A percentile compares a stretch with the other conserved stretches of the same genome.
Evolutionary conservation across 2,329 filamentous ascomycete species (phyloP).

Genomic region (Aspergillus costaricaensis): DNA sequence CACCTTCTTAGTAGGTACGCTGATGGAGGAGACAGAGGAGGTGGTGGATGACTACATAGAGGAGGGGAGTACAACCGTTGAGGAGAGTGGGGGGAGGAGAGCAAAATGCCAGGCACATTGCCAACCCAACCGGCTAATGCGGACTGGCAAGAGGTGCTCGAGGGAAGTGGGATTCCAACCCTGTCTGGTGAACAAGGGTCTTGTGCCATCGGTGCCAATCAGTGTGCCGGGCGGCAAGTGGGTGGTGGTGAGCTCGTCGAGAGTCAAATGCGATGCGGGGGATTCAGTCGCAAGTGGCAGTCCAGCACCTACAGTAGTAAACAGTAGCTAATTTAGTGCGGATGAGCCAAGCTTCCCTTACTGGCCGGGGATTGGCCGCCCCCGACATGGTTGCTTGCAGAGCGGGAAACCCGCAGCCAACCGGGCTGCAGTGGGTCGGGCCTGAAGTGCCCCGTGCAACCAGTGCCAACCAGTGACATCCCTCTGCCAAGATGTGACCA

Average conservation of each 20-base stretch:
- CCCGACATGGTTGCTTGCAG: constrained; percentile 20
- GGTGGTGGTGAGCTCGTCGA: not conserved
- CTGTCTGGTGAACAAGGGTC: constrained; percentile 9
- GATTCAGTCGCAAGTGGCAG: constrained; percentile 2
- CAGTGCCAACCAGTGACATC: constrained; percentile 8
- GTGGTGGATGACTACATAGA: not conserved
- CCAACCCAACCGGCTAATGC: constrained; percentile 6
- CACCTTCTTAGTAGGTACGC: too few species aligned
- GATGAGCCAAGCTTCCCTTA: constrained; percentile 28
- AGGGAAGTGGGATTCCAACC: not conserved
- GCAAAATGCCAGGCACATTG: constrained; percentile 3
- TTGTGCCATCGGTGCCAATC: constrained; percentile 11
- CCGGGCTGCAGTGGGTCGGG: constrained; percentile 17
- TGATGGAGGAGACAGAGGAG: not conserved
- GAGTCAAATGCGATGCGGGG: constrained; percentile 12
- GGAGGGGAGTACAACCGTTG: constrained; percentile 2
- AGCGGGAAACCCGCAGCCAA: constrained; percentile 27
- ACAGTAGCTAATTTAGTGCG: constrained; percentile 16
- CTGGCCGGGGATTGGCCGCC: constrained; percentile 19
- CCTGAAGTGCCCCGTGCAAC: constrained; percentile 7
- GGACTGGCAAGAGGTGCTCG: not conserved
- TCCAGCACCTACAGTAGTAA: constrained; percentile 18
- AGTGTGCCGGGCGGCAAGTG: not conserved
- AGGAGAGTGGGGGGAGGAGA: constrained; percentile 4
- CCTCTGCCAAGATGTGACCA: constrained; percentile 19